Base-by-base conservation (phyloP, 768 basidiomycete genomes). In the Lentinula sp. region DNA sequence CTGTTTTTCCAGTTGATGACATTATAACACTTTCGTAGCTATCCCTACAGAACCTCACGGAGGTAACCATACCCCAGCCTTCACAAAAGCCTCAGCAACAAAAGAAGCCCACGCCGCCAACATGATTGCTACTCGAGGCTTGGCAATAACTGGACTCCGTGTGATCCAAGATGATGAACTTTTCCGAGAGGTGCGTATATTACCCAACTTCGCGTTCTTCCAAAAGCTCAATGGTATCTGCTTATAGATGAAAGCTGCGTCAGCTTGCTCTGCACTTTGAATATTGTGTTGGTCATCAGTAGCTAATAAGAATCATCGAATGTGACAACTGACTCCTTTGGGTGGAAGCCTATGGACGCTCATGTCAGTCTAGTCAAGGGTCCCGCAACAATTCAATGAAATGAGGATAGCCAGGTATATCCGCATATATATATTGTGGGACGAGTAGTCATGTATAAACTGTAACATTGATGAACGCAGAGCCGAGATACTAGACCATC, bases 11-110 rank as follows among this genome's bases (percentile, higher is more conserved):
- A 12, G 46, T 28, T 33, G 13, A 42, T 63, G 71, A 6, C 64
- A 69, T 56, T 57, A 72, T 41, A 66, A 68, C 63, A 35, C 65
- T 20, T 49, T 56, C 66, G 61, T 59, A 88, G 88, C 85, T 33
- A 90, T 92, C 57, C 89, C 90, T n/a, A 88, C 88, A 6, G 75
- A 77, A 63, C 81, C 83, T 6, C 74, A 81, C 55, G 89, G 88
- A 45, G 86, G 85, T n/a, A 92, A 92, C 66, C 90, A 92, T 66
- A 90, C 90, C 1, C 76, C 83, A 9, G 81, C 76, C 4, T 92
- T 91, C 69, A 74, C 86, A 20, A 71, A 74, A 57, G 78, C 90
- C 28, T 85, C 88, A 32, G 75, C 77, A 33, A 84, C 80, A 46
- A 67, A 73, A 43, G 82, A 83, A 62, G 90, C 90, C 13, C 90